Evolutionary conservation across 2,329 filamentous ascomycete species (phyloP).

Genomic region (Colletotrichum sp.): DNA sequence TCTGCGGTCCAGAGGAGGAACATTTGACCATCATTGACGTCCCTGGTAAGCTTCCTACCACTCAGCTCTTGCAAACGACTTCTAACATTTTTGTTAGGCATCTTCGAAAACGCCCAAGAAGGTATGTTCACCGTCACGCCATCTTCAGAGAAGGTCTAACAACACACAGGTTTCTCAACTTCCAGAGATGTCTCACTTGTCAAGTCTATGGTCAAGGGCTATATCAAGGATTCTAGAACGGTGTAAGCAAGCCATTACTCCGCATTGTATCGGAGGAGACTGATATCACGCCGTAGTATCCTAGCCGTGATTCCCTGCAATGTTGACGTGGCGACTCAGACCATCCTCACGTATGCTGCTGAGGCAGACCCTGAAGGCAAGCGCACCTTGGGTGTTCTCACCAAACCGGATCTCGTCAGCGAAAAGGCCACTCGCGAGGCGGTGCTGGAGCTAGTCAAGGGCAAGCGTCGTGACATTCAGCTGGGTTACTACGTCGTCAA

Average conservation of each 20-base stretch:
- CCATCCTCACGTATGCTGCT: constrained; percentile 40
- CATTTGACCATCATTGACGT: too few relatives aligned
- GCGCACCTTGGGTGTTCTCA: constrained; percentile 51
- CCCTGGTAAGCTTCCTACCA: too few relatives aligned
- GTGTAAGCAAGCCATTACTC: too few relatives aligned
- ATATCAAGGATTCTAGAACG: constrained; percentile 42
- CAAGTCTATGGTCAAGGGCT: constrained; percentile 35
- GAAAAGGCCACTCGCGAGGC: constrained; percentile 22
- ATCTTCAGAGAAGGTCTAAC: too few relatives aligned
- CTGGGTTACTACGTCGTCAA: constrained; percentile 28
- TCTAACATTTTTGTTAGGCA: too few relatives aligned
- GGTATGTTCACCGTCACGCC: too few relatives aligned
- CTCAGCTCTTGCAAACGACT: too few relatives aligned
- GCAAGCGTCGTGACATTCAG: constrained; percentile 20
- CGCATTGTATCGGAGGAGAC: too few relatives aligned
- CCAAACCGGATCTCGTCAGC: constrained; percentile 48
- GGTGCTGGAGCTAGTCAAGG: constrained; percentile 18
- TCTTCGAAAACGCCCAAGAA: too few relatives aligned
- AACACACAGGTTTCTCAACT: not conserved
- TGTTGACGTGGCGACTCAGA: constrained; percentile 44
- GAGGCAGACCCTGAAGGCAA: constrained; percentile 42
- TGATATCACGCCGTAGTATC: constrained; percentile 21
- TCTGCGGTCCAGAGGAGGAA: too few relatives aligned
- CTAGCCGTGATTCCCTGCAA: constrained; percentile 49
- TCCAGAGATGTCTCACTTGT: constrained; percentile 11